Evolutionary conservation across 1,284 basidiomycete species (phyloP), one percentile per base, ranked within the genome.

Genomic region (Singerocomus inundabilis): DNA sequence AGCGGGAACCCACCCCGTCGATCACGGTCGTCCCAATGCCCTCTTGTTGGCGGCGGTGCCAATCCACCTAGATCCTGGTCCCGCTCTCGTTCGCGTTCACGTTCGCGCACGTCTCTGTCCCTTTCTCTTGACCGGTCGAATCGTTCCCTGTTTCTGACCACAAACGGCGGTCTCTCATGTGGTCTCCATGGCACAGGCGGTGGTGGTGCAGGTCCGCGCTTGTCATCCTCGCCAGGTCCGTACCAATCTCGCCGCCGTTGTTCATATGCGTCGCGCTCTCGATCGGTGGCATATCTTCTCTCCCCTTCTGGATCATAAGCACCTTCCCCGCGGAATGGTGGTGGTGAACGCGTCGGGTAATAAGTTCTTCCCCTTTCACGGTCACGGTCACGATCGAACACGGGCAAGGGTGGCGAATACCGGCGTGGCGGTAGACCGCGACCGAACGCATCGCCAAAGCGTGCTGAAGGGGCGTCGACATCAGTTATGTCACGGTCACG

Each of bases 21-120:
- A 16, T 74, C 72, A 25, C 73, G 65, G 16, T 68, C 63, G 39
- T 72, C 72, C 72, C 70, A 74, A 7, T 56, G 52, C 31, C 46
- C 57, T 47, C 62, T 57, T 28, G 49, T 32, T 3, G 47, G 59
- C 2, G 49, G 56, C 2, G 44, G 58, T 1, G 21, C 25, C 5
- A 59, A 9, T 15, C 34, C 44, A 9, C 48, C 44, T 10, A 49
- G 47, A 26, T 54, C 54, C 7, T 51, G 57, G 12, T 53, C 57
- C 31, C 44, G 49, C 4, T 57, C 57, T 3, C 48, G 55, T 16
- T 70, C 70, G 21, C 70, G 66, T 24, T 60, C 57, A 10, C 52
- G 52, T 7, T 70, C 70, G 25, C 72, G 69, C 9, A 64, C 45
- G 18, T 71, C 72, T 60, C 66, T 70, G 12, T 61, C 64, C 9